These are phyloP conservation scores for Barnettozyma salicaria DNA, from an alignment of 805 yeast species.

Conservation along the genomic window DNA sequence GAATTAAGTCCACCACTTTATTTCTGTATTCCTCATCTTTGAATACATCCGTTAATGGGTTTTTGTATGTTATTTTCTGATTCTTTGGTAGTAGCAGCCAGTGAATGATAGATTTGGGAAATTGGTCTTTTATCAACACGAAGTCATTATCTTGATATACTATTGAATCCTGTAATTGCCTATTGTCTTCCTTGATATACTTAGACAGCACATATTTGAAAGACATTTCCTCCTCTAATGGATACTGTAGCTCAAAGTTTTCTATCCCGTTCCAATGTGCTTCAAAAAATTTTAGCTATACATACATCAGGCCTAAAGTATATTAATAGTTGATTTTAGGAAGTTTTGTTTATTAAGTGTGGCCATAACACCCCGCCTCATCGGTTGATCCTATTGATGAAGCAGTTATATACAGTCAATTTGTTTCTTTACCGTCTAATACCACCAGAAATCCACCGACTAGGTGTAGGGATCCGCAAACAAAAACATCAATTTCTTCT, in stretches of 20 bases:
- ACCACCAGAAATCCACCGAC: slow-evolving; percentile 93
- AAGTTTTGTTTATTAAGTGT: too few relatives aligned
- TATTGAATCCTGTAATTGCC: slow-evolving; percentile 30
- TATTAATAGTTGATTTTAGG: too few relatives aligned
- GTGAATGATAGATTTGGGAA: slow-evolving; percentile 60
- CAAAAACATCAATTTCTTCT: slow-evolving; percentile 62
- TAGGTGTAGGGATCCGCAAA: slow-evolving; percentile 88
- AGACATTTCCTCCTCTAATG: too few relatives aligned
- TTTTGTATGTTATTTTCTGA: slow-evolving; percentile 32
- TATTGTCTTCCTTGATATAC: slow-evolving; percentile 44
- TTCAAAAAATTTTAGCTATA: too few relatives aligned
- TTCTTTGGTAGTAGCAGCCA: slow-evolving; percentile 54
- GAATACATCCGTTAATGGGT: slow-evolving; percentile 37
- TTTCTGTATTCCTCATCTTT: slow-evolving; percentile 27
- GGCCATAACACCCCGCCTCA: too few relatives aligned
- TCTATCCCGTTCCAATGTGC: too few relatives aligned
- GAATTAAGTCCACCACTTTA: slow-evolving; percentile 14
- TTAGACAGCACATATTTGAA: slow-evolving; percentile 42
- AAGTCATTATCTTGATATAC: slow-evolving; percentile 45
- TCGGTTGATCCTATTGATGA: too few relatives aligned
- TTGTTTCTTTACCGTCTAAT: slow-evolving; percentile 39
- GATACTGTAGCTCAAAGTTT: too few relatives aligned
- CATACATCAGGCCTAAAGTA: too few relatives aligned
- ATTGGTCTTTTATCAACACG: slow-evolving; percentile 52
- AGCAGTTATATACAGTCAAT: background rate